phyloP scores from a whole-genome alignment of 2,329 filamentous ascomycete species.

The Pestalotiopsis sp. region DNA sequence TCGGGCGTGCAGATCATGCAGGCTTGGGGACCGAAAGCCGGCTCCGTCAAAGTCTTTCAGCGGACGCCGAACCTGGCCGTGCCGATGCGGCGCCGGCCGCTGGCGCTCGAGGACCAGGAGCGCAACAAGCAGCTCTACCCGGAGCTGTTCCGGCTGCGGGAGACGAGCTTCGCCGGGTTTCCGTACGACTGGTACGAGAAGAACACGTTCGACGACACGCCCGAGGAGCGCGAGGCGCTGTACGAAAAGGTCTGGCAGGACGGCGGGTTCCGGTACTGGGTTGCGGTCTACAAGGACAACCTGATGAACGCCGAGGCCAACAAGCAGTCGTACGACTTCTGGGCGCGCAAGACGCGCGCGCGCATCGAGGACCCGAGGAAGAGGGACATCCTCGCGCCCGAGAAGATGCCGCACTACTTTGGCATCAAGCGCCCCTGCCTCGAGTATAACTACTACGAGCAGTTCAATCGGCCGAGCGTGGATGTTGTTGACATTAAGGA shows the following conservation, averaged over 20 bases:
- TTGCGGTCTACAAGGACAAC: conserved; percentile 56
- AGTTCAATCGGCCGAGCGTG: conserved; percentile 47
- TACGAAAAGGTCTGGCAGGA: conserved; percentile 51
- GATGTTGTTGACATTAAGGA: conserved; percentile 43
- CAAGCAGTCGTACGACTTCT: conserved; percentile 56
- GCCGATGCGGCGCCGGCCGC: conserved; percentile 56
- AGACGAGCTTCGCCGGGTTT: conserved; percentile 61
- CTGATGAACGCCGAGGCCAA: conserved; percentile 50
- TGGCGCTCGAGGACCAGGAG: conserved; percentile 55
- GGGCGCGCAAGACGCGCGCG: conserved; percentile 51
- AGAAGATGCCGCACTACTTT: conserved; percentile 54
- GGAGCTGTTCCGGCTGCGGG: conserved; percentile 54
- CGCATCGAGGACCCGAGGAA: conserved; percentile 52
- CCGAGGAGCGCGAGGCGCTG: conserved; percentile 50
- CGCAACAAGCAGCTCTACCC: conserved; percentile 45
- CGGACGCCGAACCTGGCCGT: conserved; percentile 68
- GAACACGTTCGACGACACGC: conserved; percentile 56
- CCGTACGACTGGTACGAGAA: conserved; percentile 56
- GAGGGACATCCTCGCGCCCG: conserved; percentile 54
- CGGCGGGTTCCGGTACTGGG: conserved; percentile 60
- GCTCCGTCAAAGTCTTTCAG: conserved; percentile 62
- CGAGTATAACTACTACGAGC: conserved; percentile 47
- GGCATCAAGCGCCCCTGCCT: conserved; percentile 53
- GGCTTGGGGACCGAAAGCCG: conserved; percentile 56
- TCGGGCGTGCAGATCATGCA: conserved; percentile 68